phyloP scores from a whole-genome alignment of 2,329 filamentous ascomycete species.

The Westerdykella ornata region DNA sequence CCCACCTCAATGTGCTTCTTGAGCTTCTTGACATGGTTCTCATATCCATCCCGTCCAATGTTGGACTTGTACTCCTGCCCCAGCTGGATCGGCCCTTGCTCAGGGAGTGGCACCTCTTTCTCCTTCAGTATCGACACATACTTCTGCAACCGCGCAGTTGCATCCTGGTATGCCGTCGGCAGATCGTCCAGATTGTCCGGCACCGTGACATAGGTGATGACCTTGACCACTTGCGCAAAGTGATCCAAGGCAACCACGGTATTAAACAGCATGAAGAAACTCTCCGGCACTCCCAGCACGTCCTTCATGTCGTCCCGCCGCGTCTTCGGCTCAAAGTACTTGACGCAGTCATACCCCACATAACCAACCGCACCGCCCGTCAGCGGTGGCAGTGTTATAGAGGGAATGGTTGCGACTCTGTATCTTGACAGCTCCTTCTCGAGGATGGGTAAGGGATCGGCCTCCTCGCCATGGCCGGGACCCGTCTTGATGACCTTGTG shows the following conservation, averaged over 20 bases:
- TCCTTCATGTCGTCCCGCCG: constrained; percentile 79
- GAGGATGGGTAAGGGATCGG: constrained; percentile 76
- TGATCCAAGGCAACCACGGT: constrained; percentile 92
- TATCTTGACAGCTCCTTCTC: constrained; percentile 73
- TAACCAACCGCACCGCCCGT: constrained; percentile 93
- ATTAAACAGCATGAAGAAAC: constrained; percentile 93
- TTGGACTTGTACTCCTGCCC: constrained; percentile 84
- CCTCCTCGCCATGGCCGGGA: constrained; percentile 73
- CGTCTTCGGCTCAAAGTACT: constrained; percentile 98
- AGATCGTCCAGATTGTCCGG: constrained; percentile 50
- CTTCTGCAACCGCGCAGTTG: constrained; percentile 56
- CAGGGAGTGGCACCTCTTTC: constrained; percentile 69
- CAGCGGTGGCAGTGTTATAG: constrained; percentile 73
- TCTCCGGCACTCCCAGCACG: constrained; percentile 81
- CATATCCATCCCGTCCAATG: constrained; percentile 81
- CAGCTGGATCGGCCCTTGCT: constrained; percentile 64
- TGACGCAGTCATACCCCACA: constrained; percentile 94
- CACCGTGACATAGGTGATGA: constrained; percentile 83
- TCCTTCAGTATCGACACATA: constrained; percentile 66
- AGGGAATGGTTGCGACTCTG: constrained; percentile 76
- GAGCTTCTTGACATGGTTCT: constrained; percentile 74
- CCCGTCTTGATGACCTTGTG: constrained; percentile 81
- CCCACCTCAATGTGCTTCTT: constrained; percentile 88
- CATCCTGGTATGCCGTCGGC: constrained; percentile 62
- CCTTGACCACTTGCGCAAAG: constrained; percentile 86